Conservation (phyloP, 441 rosid genomes). For the Aquilaria agallochum region DNA sequence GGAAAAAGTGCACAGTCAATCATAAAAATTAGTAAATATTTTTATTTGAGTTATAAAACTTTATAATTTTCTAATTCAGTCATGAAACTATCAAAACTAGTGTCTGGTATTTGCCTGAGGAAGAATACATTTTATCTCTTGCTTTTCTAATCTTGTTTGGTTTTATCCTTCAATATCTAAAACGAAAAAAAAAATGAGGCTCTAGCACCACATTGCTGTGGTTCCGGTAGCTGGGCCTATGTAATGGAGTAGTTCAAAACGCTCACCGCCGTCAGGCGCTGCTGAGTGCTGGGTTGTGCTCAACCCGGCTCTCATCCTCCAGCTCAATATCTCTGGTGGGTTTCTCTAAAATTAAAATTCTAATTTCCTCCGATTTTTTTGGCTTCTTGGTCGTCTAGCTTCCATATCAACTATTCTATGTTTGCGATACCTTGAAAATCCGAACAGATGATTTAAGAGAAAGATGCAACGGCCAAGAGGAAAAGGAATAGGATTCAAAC, state of each 20-base stretch:
- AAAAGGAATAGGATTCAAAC: not conserved
- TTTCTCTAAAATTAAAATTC: not conserved
- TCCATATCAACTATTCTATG: not conserved
- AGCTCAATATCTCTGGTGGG: not conserved
- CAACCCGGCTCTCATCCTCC: conserved; percentile 79
- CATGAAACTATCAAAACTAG: too few relatives aligned
- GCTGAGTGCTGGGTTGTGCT: conserved; percentile 67
- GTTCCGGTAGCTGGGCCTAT: conserved; percentile 75
- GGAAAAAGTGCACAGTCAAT: too few relatives aligned
- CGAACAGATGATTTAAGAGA: conserved; percentile 17
- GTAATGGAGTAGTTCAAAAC: conserved; percentile 85
- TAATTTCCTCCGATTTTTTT: not conserved
- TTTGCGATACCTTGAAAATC: conserved; percentile 2
- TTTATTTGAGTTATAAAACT: too few relatives aligned
- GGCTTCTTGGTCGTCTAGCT: not conserved
- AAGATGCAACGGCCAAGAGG: conserved; percentile 17
- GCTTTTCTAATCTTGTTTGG: too few relatives aligned
- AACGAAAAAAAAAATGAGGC: too few relatives aligned
- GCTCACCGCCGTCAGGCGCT: conserved; percentile 80
- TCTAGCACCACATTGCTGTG: conserved; percentile 31
- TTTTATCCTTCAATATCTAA: too few relatives aligned
- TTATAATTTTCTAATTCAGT: too few relatives aligned
- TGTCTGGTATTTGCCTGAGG: too few relatives aligned
- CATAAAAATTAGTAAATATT: too few relatives aligned
- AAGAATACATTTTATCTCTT: too few relatives aligned